Evolutionary conservation across 257 asterid genomes (phyloP).

Genomic region (Scutellaria baicalensis): DNA sequence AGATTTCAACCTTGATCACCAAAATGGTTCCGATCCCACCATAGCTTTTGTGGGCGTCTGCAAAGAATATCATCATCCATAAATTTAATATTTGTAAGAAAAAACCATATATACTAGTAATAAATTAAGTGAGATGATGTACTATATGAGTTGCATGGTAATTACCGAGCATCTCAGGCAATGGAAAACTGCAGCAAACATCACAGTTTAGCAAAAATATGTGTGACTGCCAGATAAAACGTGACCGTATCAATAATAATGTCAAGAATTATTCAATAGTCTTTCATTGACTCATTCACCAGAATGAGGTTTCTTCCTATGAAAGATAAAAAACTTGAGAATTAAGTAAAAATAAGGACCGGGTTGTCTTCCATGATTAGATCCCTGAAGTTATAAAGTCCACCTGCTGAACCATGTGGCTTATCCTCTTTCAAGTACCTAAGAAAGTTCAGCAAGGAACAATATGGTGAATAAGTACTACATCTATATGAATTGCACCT

Average conservation of each 20-base stretch:
- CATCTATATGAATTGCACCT: neutral
- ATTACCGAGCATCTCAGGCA: conserved; percentile 79
- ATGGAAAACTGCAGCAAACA: conserved; percentile 87
- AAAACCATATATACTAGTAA: neutral
- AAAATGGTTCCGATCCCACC: conserved; percentile 84
- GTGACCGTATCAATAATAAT: neutral
- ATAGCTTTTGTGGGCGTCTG: conserved; percentile 63
- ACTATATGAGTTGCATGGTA: neutral
- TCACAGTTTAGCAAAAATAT: conserved; percentile 78
- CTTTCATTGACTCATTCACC: neutral
- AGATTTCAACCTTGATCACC: conserved; percentile 56
- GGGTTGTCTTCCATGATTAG: conserved; percentile 84
- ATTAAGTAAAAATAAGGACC: conserved; percentile 29
- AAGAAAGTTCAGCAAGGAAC: conserved; percentile 14
- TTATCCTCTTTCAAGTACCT: conserved; percentile 84
- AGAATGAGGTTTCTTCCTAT: too few species aligned
- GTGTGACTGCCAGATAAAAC: conserved; percentile 51
- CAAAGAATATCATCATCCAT: conserved; percentile 6
- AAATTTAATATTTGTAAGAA: neutral
- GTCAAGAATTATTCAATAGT: neutral
- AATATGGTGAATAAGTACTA: neutral
- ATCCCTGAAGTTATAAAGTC: conserved; percentile 73
- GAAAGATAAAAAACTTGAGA: neutral
- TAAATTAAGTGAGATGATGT: neutral
- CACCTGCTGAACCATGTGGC: conserved; percentile 93